Evolutionary conservation across 176 grass and related monocot genomes (phyloP).

Genomic region (Poa annua): DNA sequence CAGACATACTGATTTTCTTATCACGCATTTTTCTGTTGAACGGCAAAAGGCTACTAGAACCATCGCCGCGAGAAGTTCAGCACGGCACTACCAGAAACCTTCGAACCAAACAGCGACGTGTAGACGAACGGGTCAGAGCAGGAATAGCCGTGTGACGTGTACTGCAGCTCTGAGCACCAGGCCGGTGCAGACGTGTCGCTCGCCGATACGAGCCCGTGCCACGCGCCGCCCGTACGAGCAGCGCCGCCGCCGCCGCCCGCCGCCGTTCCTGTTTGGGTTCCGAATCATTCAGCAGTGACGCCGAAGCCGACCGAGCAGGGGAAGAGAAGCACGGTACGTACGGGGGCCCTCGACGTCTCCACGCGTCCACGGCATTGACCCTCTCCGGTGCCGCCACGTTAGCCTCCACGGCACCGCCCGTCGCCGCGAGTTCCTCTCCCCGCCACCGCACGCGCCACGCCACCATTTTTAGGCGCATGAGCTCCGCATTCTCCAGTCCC

Average conservation of each 20-base stretch:
- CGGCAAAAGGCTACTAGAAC: too few relatives aligned
- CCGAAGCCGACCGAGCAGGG: neutral
- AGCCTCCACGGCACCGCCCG: neutral
- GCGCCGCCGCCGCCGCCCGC: too few relatives aligned
- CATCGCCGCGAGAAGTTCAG: neutral
- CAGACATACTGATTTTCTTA: too few relatives aligned
- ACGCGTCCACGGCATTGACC: constrained; percentile 23
- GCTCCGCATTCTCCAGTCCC: neutral
- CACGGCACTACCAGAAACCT: neutral
- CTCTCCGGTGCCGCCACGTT: constrained; percentile 41
- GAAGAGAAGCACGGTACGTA: too few relatives aligned
- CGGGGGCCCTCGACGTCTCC: too few relatives aligned
- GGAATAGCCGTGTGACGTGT: neutral
- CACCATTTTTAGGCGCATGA: constrained; percentile 42
- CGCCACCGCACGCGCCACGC: neutral
- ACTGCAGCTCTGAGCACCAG: neutral
- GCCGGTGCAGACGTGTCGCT: neutral
- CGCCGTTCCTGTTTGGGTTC: neutral
- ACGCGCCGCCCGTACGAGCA: neutral
- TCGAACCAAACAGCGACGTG: neutral
- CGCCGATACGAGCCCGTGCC: neutral
- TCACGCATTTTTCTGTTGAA: too few relatives aligned
- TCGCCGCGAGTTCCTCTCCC: constrained; percentile 16
- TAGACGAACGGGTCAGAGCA: neutral
- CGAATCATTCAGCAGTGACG: neutral